Percentiles rank a stretch among this genome's conserved stretches.
phyloP scores from a whole-genome alignment of 1,139 yeast species.

The Yamadazyma dendronema region DNA sequence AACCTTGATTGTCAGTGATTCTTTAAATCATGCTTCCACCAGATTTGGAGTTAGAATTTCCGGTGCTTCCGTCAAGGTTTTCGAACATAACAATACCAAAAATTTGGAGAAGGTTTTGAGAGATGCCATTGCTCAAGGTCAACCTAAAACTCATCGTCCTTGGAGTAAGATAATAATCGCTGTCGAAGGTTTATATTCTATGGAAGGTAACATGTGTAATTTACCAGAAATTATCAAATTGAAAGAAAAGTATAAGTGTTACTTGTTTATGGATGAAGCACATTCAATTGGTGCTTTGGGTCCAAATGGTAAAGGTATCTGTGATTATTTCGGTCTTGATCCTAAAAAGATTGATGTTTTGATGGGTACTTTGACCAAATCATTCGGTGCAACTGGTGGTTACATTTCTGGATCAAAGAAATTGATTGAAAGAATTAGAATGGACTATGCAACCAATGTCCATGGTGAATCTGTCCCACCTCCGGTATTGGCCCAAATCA shows the following conservation, averaged over 20 bases:
- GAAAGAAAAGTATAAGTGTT: constrained; percentile 83
- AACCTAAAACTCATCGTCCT: constrained; percentile 94
- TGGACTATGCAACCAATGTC: constrained; percentile 68
- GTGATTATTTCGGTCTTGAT: constrained; percentile 84
- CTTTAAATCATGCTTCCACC: constrained; percentile 91
- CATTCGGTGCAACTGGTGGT: constrained; percentile 99
- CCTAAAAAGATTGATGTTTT: constrained; percentile 77
- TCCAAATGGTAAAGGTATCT: constrained; percentile 87
- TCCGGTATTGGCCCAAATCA: constrained; percentile 86
- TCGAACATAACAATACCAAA: constrained; percentile 88
- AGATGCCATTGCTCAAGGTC: constrained; percentile 93
- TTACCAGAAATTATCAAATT: constrained; percentile 74
- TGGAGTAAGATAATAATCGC: constrained; percentile 94
- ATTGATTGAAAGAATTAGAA: constrained; percentile 70
- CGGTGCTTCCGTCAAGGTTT: constrained; percentile 91
- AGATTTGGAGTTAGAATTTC: constrained; percentile 92
- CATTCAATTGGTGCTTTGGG: constrained; percentile 99
- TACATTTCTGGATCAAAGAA: constrained; percentile 75
- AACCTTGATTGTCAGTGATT: constrained; percentile 90
- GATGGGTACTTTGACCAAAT: constrained; percentile 97
- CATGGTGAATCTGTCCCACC: constrained; percentile 89
- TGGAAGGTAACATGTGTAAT: constrained; percentile 96
- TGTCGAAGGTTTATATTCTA: constrained; percentile 93
- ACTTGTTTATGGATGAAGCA: constrained; percentile 93
- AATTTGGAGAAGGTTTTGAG: constrained; percentile 76